Conservation (phyloP, 192 early-diverging fungal genomes). For the Coemansia pectinata region DNA sequence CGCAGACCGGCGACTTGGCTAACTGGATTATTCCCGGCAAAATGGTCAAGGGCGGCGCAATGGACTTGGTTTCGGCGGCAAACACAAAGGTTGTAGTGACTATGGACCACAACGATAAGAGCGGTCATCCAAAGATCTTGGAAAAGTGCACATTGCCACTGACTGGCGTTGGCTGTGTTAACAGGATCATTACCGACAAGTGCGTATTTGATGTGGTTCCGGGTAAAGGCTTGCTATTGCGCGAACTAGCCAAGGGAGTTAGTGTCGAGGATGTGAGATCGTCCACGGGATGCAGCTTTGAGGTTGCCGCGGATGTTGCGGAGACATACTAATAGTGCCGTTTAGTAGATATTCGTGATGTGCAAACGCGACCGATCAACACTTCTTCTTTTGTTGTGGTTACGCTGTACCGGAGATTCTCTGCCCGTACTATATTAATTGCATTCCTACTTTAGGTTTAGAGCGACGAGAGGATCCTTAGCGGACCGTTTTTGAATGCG, state of each 20-base stretch:
- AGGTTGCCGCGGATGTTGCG: constrained; percentile 53
- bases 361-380: neutral
- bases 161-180: constrained; percentile 67
- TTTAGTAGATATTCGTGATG: neutral
- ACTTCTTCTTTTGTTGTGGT: neutral
- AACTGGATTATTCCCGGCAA: constrained; percentile 89
- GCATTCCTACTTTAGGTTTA: neutral
- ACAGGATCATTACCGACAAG: constrained; percentile 68
- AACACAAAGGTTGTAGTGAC: constrained; percentile 75
- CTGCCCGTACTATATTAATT: neutral
- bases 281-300: constrained; percentile 63
- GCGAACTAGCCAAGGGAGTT: constrained; percentile 62
- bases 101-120: constrained; percentile 64
- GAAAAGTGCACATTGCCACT: constrained; percentile 69
- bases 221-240: constrained; percentile 59
- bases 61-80: constrained; percentile 74
- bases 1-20: constrained; percentile 69
- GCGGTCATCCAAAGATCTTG: constrained; percentile 74
- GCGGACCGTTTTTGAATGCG: neutral
- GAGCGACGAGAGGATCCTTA: neutral
- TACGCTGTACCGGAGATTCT: neutral
- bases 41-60: constrained; percentile 85
- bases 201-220: constrained; percentile 71
- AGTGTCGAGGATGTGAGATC: constrained; percentile 65
- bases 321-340: constrained; percentile 34